A percentile compares a stretch with the other conserved stretches of the same genome.
These are phyloP conservation scores for Podaxis sp. DNA, from an alignment of 768 basidiomycete genomes.

Conservation along the genomic window DNA sequence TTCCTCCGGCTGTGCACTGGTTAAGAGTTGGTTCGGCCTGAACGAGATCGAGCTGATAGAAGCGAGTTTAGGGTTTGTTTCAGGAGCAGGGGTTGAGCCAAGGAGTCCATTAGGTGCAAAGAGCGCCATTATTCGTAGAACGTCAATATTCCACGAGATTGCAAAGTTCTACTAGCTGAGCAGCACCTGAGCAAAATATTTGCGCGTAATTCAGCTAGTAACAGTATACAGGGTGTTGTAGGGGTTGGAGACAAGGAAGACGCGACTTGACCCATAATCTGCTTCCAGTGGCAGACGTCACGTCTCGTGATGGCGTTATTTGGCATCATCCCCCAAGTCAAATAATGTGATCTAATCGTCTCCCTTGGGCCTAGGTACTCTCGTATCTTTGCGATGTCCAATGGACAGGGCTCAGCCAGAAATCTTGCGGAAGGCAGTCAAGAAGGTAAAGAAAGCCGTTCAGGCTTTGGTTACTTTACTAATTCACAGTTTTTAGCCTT, in stretches of 20 bases:
- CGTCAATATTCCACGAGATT: background rate
- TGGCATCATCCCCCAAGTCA: conserved; percentile 1
- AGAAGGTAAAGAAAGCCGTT: conserved; percentile 23
- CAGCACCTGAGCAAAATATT: background rate
- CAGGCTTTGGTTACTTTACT: background rate
- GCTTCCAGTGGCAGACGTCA: conserved; percentile 9
- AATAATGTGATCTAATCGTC: conserved; percentile 9
- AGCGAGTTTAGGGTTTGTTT: background rate
- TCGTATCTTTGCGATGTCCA: conserved; percentile 14
- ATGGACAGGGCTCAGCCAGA: conserved; percentile 20
- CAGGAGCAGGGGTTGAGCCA: conserved; percentile 12
- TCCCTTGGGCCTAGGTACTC: background rate
- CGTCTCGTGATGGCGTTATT: conserved; percentile 15
- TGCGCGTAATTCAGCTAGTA: background rate
- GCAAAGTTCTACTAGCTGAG: background rate
- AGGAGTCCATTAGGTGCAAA: conserved; percentile 29
- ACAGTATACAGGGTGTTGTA: background rate
- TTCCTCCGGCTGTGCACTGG: background rate
- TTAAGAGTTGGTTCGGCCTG: conserved; percentile 3
- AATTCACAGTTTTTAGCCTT: conserved; percentile 28
- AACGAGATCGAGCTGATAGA: background rate
- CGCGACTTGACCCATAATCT: conserved; percentile 9
- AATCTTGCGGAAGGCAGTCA: conserved; percentile 27
- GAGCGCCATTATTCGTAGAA: conserved; percentile 15
- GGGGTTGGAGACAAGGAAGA: background rate